Evolutionary conservation across 2,329 filamentous ascomycete genomes (phyloP).

Genomic region (Cladosporium sp.): DNA sequence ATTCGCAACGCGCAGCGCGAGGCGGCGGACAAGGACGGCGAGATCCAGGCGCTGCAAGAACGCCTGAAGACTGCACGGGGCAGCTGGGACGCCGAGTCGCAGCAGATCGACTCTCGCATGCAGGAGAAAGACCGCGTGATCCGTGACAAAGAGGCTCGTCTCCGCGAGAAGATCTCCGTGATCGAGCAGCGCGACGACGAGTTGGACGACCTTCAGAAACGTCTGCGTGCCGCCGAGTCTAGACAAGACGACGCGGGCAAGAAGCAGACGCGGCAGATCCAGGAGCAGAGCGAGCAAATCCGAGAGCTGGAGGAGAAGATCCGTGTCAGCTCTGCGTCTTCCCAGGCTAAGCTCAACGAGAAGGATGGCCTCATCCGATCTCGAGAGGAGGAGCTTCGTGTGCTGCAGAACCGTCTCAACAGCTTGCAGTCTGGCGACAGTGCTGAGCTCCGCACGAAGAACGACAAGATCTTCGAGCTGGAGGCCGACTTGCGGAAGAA

Average conservation of each 20-base stretch:
- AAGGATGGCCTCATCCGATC: constrained; percentile 36
- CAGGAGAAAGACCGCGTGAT: constrained; percentile 43
- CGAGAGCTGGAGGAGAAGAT: constrained; percentile 46
- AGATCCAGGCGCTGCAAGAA: constrained; percentile 32
- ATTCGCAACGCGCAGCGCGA: constrained; percentile 56
- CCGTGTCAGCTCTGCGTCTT: constrained; percentile 32
- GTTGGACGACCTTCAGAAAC: constrained; percentile 37
- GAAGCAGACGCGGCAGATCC: constrained; percentile 50
- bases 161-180: constrained; percentile 67
- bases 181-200: constrained; percentile 72
- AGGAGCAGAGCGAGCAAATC: constrained; percentile 41
- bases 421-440: constrained; percentile 26
- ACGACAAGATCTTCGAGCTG: constrained; percentile 31
- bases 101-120: constrained; percentile 31
- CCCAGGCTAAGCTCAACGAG: constrained; percentile 38
- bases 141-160: constrained; percentile 66
- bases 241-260: constrained; percentile 23
- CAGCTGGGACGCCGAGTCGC: constrained; percentile 34
- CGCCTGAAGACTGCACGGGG: constrained; percentile 32
- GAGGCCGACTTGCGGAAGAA: constrained; percentile 33
- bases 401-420: constrained; percentile 27
- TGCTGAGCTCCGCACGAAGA: constrained; percentile 26
- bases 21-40: constrained; percentile 32
- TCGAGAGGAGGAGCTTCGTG: constrained; percentile 36
- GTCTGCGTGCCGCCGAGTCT: constrained; percentile 23